These are phyloP conservation scores for Pseudodiploospora longispora DNA, from an alignment of 2,329 filamentous ascomycete genomes.

Conservation along the genomic window DNA sequence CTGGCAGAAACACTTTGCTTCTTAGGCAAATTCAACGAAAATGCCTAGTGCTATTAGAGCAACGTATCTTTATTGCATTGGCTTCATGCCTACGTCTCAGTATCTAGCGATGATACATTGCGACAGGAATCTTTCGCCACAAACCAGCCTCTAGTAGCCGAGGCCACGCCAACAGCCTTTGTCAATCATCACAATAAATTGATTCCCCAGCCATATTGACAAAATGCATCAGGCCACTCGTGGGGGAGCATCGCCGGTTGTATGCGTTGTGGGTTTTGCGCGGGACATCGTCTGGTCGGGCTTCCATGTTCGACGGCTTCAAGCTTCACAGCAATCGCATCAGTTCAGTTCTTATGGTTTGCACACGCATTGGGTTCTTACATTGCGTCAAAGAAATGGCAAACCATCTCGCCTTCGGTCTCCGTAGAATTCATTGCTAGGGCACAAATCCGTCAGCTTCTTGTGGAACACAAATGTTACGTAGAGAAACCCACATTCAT, in stretches of 20 bases:
- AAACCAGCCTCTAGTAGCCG: too few relatives aligned
- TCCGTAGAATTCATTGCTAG: neutral
- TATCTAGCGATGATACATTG: too few relatives aligned
- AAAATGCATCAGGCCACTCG: too few relatives aligned
- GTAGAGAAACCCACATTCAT: too few relatives aligned
- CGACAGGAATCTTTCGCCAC: too few relatives aligned
- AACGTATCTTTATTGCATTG: neutral
- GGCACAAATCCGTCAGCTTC: neutral
- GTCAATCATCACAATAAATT: too few relatives aligned
- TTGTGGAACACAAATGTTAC: neutral
- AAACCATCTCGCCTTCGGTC: slow-evolving; percentile 1
- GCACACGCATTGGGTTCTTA: neutral
- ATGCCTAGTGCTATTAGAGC: too few relatives aligned
- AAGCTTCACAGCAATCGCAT: too few relatives aligned
- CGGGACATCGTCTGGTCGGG: neutral
- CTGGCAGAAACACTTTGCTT: neutral
- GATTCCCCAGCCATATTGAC: too few relatives aligned
- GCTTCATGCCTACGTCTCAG: neutral
- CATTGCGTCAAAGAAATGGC: slow-evolving; percentile 9
- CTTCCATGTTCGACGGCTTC: neutral
- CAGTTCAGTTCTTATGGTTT: too few relatives aligned
- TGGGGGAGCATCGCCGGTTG: slow-evolving; percentile 1
- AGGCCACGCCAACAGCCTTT: too few relatives aligned
- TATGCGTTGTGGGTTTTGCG: slow-evolving; percentile 8
- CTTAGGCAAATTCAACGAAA: too few relatives aligned